Evolutionary conservation across 768 basidiomycete genomes (phyloP).

Genomic region (Lyophyllum decastes): DNA sequence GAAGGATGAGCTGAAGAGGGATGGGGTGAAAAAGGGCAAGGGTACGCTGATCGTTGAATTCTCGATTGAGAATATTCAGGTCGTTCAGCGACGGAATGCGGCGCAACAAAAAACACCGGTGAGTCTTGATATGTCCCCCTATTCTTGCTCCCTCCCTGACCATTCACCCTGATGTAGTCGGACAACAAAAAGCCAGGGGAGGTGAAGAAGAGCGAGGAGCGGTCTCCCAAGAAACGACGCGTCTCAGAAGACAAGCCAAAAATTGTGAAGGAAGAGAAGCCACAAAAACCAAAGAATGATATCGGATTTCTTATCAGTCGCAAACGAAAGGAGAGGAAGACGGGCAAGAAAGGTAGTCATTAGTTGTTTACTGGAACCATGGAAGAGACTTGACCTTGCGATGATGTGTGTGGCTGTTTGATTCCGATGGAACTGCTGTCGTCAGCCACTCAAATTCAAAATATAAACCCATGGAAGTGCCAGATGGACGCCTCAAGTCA

Average conservation of each 20-base stretch:
- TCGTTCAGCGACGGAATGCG: constrained; percentile 73
- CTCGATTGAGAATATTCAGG: constrained; percentile 93
- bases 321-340: constrained; percentile 73
- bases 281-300: constrained; percentile 34
- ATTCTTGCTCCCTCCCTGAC: background rate
- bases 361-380: background rate
- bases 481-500: background rate
- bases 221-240: constrained; percentile 42
- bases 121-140: constrained; percentile 5
- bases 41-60: constrained; percentile 86
- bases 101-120: constrained; percentile 41
- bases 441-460: background rate
- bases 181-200: constrained; percentile 14
- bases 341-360: constrained; percentile 24
- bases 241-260: constrained; percentile 22
- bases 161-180: constrained; percentile 7
- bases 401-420: background rate
- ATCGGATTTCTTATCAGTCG: constrained; percentile 77
- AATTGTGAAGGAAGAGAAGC: constrained; percentile 15
- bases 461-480: background rate
- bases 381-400: background rate
- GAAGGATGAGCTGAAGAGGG: constrained; percentile 55
- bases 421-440: background rate
- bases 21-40: constrained; percentile 37
- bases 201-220: constrained; percentile 30